Base-by-base conservation (phyloP, 1,284 basidiomycete genomes). In the Psilocybe mexicana region DNA sequence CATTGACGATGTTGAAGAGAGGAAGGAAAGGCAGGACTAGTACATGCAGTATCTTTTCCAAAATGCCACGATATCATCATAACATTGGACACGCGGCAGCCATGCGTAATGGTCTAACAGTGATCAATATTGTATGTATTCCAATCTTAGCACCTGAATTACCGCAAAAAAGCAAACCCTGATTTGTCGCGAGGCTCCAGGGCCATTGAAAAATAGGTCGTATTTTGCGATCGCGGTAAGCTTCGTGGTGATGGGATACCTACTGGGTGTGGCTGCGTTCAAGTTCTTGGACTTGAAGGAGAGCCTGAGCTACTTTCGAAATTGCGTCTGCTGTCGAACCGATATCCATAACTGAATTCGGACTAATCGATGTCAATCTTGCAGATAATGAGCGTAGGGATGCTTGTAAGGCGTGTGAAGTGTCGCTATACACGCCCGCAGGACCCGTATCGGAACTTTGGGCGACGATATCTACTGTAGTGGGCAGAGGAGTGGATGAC, bases 241-340 rank as follows among this genome's bases (percentile, higher is more conserved):
- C 30, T 33, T 18, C 18, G 30, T 33, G 30, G 30, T 8, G 4
- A 6, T 33, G 30, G 30, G 8, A 8, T 33, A 8, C 30, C 30
- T n/a, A n/a, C n/a, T 47, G 44, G n/a, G 14, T 55, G n/a, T 43
- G 36, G 2, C 35, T 46, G 70, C 72, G 71, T 60, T 84, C 81
- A 51, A 91, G 71, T 60, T 85, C 77, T 59, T 79, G 82, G 52
- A 89, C 79, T 57, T 86, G 79, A 6, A 73, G 71, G 56, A 92
- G 72, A 8, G 89, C 88, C 61, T 83, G 79, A 2, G 83, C 78
- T 11, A 88, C 83, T 67, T 85, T 88, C 46, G 74, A 71, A 46
- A 92, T 88, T 1, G 87, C 83, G 60, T 91, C 87, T n/a, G 89
- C 88, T 3, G 82, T 84, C 47, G 76, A 73, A 26, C 78, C 80